Percentiles rank a stretch among this genome's conserved stretches.
Conservation (phyloP, 192 early-diverging fungal species). For the Entrophospora sp. region DNA sequence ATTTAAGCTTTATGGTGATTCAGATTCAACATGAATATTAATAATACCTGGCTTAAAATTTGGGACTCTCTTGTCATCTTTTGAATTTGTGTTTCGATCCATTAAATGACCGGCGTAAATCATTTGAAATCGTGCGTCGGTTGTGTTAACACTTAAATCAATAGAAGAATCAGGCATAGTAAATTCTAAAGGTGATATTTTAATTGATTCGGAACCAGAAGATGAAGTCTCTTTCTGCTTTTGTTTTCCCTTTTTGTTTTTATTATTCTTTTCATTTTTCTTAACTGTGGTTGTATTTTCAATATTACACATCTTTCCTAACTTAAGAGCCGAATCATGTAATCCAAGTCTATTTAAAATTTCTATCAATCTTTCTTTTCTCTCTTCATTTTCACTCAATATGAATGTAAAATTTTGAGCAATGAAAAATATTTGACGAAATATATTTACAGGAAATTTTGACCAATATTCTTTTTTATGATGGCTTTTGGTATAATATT, state of each 20-base stretch:
- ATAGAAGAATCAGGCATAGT: neutral
- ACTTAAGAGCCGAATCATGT: neutral
- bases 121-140: constrained; percentile 26
- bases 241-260: neutral
- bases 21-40: no score
- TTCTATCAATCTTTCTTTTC: neutral
- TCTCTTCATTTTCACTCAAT: neutral
- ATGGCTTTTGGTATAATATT: neutral
- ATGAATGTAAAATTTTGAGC: neutral
- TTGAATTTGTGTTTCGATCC: constrained; percentile 27
- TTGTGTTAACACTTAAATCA: constrained; percentile 6
- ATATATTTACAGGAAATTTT: constrained; percentile 14
- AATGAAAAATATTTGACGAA: constrained; percentile 7
- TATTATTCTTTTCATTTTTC: neutral
- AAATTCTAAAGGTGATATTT: neutral
- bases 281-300: neutral
- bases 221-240: no score
- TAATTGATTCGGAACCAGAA: no score
- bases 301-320: neutral
- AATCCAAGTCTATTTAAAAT: neutral
- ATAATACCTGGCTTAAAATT: constrained; percentile 33
- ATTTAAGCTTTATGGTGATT: no score
- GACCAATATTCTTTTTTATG: neutral
- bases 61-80: constrained; percentile 22
- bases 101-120: constrained; percentile 25